These are phyloP conservation scores for Knufia fluminis DNA, from an alignment of 2,329 filamentous ascomycete species.

Conservation along the genomic window DNA sequence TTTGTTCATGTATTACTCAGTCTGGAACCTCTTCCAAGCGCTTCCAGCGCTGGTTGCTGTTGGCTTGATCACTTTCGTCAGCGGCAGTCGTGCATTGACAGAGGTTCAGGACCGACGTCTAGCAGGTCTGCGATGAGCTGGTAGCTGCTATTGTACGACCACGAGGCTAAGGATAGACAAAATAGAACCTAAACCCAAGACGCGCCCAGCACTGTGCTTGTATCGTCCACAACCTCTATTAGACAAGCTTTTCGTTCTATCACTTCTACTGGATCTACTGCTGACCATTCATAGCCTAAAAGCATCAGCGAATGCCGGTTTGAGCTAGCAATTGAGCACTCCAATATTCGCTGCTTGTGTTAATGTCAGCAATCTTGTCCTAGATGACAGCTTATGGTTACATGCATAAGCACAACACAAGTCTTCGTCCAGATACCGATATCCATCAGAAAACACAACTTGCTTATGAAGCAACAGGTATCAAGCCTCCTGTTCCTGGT, in stretches of 20 bases:
- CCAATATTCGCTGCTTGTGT: too few species aligned
- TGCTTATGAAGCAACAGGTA: not conserved
- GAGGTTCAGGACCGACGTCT: slow-evolving; percentile 86
- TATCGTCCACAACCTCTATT: too few species aligned
- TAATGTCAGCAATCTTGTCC: too few species aligned
- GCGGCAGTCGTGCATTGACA: slow-evolving; percentile 78
- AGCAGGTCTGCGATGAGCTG: slow-evolving; percentile 53
- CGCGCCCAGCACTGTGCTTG: not conserved
- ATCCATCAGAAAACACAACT: not conserved
- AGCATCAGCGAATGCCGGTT: too few species aligned
- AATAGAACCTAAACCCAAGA: not conserved
- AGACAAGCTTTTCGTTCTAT: too few species aligned
- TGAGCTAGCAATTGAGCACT: too few species aligned
- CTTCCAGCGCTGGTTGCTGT: slow-evolving; percentile 64
- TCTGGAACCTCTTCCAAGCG: slow-evolving; percentile 85
- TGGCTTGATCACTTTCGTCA: slow-evolving; percentile 66
- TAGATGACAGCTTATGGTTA: too few species aligned
- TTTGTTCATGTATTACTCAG: slow-evolving; percentile 89
- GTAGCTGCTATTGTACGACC: not conserved
- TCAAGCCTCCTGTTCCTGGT: not conserved
- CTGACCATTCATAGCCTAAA: too few species aligned
- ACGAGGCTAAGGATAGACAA: not conserved
- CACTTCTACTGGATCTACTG: too few species aligned
- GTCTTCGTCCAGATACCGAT: too few species aligned
- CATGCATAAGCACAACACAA: too few species aligned